These are phyloP conservation scores for Phytophthora pinifolia DNA, from an alignment of 352 stramenopile genomes.

Conservation along the genomic window DNA sequence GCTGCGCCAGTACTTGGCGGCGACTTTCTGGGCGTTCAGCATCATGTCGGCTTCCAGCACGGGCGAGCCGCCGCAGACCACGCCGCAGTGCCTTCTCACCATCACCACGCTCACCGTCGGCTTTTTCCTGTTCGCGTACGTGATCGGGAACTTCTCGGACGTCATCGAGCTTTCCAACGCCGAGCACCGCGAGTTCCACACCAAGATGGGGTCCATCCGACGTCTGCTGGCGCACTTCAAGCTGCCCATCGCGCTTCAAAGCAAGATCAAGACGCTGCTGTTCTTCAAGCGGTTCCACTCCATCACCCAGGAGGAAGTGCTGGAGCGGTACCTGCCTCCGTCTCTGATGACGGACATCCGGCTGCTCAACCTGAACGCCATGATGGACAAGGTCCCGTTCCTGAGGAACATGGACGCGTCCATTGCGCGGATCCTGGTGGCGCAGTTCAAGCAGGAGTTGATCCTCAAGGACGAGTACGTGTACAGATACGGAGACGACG, in stretches of 20 bases:
- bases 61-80: slow-evolving; percentile 42
- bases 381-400: slow-evolving; percentile 54
- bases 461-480: slow-evolving; percentile 44
- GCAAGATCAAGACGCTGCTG: slow-evolving; percentile 52
- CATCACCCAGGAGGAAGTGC: slow-evolving; percentile 50
- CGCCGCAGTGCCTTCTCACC: slow-evolving; percentile 44
- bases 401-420: slow-evolving; percentile 34
- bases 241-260: slow-evolving; percentile 33
- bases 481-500: slow-evolving; percentile 35
- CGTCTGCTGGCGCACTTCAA: slow-evolving; percentile 50
- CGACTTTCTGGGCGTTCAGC: slow-evolving; percentile 59
- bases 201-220: slow-evolving; percentile 43
- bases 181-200: slow-evolving; percentile 50
- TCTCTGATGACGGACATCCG: slow-evolving; percentile 51
- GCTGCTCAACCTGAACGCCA: slow-evolving; percentile 41
- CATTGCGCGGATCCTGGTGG: slow-evolving; percentile 47
- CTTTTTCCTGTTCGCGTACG: slow-evolving; percentile 60
- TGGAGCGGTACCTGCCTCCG: slow-evolving; percentile 42
- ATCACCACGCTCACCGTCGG: slow-evolving; percentile 44
- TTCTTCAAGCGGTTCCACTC: slow-evolving; percentile 65
- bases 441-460: slow-evolving; percentile 40
- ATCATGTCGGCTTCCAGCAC: slow-evolving; percentile 58
- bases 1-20: slow-evolving; percentile 41
- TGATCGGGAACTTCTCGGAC: slow-evolving; percentile 59
- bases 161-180: slow-evolving; percentile 48